A percentile compares a stretch with the other conserved stretches of the same genome.
phyloP scores from a whole-genome alignment of 176 grass and related monocot species.

The bread wheat (Triticum aestivum) region IWGSC_CS_RefSeq_v2.1 NC_057794.1:31331801-31332300 shows the following conservation, averaged over 20 bases:
- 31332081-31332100: neutral
- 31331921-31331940: constrained; percentile 51
- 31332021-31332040: constrained; percentile 92
- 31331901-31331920: constrained; percentile 89
- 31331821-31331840: constrained; percentile 74
- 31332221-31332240: constrained; percentile 59
- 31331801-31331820: constrained; percentile 75
- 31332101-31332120: constrained; percentile 13
- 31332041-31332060: constrained; percentile 87
- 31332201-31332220: constrained; percentile 61
- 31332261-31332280: constrained; percentile 11
- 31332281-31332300: neutral
- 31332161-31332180: constrained; percentile 86
- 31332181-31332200: constrained; percentile 90
- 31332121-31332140: constrained; percentile 25
- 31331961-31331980: neutral
- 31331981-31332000: constrained; percentile 26
- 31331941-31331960: constrained; percentile 4
- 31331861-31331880: constrained; percentile 54
- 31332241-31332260: constrained; percentile 87
- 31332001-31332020: constrained; percentile 50
- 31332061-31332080: constrained; percentile 69
- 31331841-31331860: constrained; percentile 60
- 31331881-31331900: constrained; percentile 75
- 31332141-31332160: constrained; percentile 77